A percentile compares a stretch with the other conserved stretches of the same genome.
These are phyloP conservation scores for Pythium periplocum DNA, from an alignment of 352 stramenopile genomes.

Conservation along the genomic window DNA sequence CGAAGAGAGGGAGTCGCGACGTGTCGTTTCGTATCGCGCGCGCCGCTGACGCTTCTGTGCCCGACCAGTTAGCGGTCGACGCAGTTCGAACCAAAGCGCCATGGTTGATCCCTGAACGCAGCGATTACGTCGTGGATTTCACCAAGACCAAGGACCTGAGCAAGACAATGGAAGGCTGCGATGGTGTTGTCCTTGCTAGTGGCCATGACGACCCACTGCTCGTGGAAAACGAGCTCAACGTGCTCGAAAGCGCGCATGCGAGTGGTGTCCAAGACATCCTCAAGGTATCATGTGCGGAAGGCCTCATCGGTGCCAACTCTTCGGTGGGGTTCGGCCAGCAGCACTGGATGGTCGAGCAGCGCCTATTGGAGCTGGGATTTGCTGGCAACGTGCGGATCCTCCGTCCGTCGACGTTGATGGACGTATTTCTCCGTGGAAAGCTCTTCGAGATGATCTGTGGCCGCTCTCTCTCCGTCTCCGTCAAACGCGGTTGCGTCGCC, in stretches of 20 bases:
- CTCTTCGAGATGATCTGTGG: conserved; percentile 56
- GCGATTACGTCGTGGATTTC: conserved; percentile 33
- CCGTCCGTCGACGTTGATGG: conserved; percentile 46
- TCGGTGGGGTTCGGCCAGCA: conserved; percentile 26
- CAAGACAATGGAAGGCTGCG: conserved; percentile 34
- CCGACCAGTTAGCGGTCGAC: conserved; percentile 6
- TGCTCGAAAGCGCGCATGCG: conserved; percentile 17
- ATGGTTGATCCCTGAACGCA: conserved; percentile 22
- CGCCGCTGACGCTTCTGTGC: conserved; percentile 3
- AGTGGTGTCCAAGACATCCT: conserved; percentile 21
- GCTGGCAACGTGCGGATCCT: conserved; percentile 24
- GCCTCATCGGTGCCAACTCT: conserved; percentile 29
- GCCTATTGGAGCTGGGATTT: conserved; percentile 18
- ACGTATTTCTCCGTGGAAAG: conserved; percentile 44
- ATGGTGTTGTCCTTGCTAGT: conserved; percentile 38
- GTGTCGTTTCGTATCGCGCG: conserved; percentile 21
- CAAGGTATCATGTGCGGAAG: conserved; percentile 53
- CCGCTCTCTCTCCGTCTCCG: conserved; percentile 54
- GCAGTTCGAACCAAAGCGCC: conserved; percentile 21
- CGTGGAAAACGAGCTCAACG: conserved; percentile 18
- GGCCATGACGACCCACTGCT: conserved; percentile 11
- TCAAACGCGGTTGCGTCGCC: conserved; percentile 48
- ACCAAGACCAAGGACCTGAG: conserved; percentile 32
- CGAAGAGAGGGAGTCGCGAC: neutral
- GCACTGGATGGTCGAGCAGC: conserved; percentile 45